phyloP scores from a whole-genome alignment of 2,329 filamentous ascomycete species.

The Microdochium trichocladiopsis region DNA sequence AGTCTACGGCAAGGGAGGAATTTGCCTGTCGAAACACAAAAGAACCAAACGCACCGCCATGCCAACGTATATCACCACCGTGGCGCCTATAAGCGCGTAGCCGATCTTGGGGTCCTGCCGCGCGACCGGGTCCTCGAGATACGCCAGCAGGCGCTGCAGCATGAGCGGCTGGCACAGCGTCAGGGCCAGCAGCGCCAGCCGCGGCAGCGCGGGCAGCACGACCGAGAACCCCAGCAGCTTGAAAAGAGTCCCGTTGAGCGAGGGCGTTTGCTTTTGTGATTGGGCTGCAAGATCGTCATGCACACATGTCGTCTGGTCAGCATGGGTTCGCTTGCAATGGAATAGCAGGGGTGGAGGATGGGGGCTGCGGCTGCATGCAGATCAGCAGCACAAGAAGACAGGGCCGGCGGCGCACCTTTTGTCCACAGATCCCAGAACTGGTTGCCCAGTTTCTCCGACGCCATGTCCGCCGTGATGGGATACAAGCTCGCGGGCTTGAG shows the following conservation, averaged over 20 bases:
- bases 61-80: neutral
- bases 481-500: neutral
- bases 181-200: conserved; percentile 17
- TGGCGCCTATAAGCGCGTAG: conserved; percentile 19
- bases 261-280: neutral
- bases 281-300: neutral
- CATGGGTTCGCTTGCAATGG: neutral
- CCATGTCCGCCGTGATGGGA: neutral
- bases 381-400: neutral
- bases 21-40: neutral
- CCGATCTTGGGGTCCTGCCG: conserved; percentile 2
- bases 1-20: neutral
- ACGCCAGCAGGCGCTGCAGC: conserved; percentile 9
- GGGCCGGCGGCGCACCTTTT: neutral
- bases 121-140: conserved; percentile 9
- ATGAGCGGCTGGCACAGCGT: conserved; percentile 21
- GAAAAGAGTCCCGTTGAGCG: neutral
- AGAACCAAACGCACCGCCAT: neutral
- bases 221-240: conserved; percentile 11
- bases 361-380: too few relatives aligned
- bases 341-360: too few relatives aligned
- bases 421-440: neutral
- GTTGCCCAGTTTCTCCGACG: neutral
- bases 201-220: conserved; percentile 15
- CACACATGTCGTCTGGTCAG: neutral